Conservation (phyloP, 306 rosid species). For the Prinsepia uniflora region DNA sequence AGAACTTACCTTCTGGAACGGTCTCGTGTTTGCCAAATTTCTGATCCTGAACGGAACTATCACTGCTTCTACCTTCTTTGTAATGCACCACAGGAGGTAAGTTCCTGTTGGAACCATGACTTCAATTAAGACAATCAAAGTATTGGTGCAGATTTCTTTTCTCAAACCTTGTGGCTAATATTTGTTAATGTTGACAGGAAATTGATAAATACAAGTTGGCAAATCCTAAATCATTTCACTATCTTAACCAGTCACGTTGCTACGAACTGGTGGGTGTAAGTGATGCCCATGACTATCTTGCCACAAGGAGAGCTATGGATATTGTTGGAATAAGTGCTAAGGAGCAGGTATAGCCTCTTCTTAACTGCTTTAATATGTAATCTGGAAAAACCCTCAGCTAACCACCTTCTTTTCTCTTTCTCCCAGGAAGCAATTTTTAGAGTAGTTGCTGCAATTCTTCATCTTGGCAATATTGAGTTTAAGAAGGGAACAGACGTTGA, state of each 20-base stretch:
- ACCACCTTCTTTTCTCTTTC: conserved; percentile 23
- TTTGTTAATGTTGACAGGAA: conserved; percentile 60
- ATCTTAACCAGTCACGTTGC: conserved; percentile 95
- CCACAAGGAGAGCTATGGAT: conserved; percentile 99
- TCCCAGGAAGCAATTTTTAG: conserved; percentile 93
- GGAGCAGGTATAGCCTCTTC: conserved; percentile 73
- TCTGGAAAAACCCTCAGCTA: conserved; percentile 27
- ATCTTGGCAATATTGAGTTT: conserved; percentile 76
- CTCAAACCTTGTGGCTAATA: conserved; percentile 23
- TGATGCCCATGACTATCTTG: conserved; percentile 93
- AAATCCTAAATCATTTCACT: conserved; percentile 79
- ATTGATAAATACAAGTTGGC: conserved; percentile 91
- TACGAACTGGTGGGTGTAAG: conserved; percentile 73
- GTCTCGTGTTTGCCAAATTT: conserved; percentile 97
- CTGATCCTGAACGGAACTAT: conserved; percentile 97
- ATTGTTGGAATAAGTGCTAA: conserved; percentile 86
- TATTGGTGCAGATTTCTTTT: conserved; percentile 16
- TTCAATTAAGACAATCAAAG: conserved; percentile 10
- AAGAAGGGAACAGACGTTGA: conserved; percentile 82
- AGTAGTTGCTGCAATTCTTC: conserved; percentile 94
- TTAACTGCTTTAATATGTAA: conserved; percentile 12
- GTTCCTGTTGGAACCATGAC: conserved; percentile 18
- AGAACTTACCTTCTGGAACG: conserved; percentile 97
- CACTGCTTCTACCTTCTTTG: conserved; percentile 98
- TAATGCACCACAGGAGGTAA: conserved; percentile 99